Conservation (phyloP, 495 filamentous ascomycete genomes). For the Penicillium dipodomyicola region DNA sequence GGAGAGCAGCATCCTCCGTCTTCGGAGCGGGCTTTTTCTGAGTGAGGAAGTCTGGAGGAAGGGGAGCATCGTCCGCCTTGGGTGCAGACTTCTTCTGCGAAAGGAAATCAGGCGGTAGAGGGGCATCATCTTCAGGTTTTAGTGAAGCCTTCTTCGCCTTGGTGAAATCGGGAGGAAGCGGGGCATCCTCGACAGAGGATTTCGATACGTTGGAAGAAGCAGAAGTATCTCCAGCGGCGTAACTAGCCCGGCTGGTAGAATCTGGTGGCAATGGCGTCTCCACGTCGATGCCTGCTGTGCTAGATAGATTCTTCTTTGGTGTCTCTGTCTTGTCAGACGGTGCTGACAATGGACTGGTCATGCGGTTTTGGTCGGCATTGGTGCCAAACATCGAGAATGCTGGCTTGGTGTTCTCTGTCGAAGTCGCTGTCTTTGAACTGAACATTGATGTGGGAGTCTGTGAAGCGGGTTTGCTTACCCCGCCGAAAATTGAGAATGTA, state of each 20-base stretch:
- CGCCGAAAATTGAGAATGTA: slow-evolving; percentile 22
- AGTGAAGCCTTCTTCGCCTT: slow-evolving; percentile 12
- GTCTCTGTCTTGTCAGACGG: slow-evolving; percentile 42
- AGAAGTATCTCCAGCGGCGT: slow-evolving; percentile 65
- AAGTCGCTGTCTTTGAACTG: slow-evolving; percentile 34
- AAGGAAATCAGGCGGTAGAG: slow-evolving; percentile 40
- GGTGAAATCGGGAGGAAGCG: slow-evolving; percentile 30
- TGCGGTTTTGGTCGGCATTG: slow-evolving; percentile 22
- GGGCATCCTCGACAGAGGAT: slow-evolving; percentile 46
- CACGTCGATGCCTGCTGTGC: slow-evolving; percentile 18
- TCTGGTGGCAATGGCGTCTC: slow-evolving; percentile 75
- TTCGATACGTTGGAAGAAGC: slow-evolving; percentile 59
- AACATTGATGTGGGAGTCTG: slow-evolving; percentile 33
- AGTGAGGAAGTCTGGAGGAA: slow-evolving; percentile 28
- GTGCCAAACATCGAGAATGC: slow-evolving; percentile 40
- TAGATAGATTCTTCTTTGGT: slow-evolving; percentile 23
- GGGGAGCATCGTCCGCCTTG: slow-evolving; percentile 46
- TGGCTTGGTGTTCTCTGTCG: slow-evolving; percentile 36
- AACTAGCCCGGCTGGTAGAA: slow-evolving; percentile 64
- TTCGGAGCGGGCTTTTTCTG: slow-evolving; percentile 5
- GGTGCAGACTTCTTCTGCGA: slow-evolving; percentile 25
- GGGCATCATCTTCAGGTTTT: slow-evolving; percentile 22
- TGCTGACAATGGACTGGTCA: slow-evolving; percentile 32
- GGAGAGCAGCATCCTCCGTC: no score
- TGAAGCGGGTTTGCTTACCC: slow-evolving; percentile 33